Evolutionary conservation across 495 filamentous ascomycete species (phyloP).

Genomic region (Corynascus novoguineensis): DNA sequence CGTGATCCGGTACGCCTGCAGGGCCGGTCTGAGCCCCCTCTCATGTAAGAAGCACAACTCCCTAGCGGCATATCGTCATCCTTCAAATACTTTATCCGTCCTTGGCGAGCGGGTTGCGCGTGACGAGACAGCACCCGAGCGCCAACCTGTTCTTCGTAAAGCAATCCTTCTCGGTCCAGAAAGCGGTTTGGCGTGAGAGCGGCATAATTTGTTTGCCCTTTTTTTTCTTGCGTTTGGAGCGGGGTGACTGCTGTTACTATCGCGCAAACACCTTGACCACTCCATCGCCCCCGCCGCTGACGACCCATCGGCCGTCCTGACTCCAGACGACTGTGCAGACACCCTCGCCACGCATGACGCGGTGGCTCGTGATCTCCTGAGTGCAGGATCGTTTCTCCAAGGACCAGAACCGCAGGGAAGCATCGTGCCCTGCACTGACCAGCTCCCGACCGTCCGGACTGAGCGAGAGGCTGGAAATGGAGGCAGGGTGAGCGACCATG

Average conservation of each 20-base stretch:
- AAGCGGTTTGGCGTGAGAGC: not conserved
- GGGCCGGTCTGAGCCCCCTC: not conserved
- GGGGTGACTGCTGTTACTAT: constrained; percentile 18
- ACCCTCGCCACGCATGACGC: constrained; percentile 89
- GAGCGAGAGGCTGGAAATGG: constrained; percentile 83
- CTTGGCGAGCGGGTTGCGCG: not conserved
- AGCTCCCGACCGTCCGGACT: constrained; percentile 91
- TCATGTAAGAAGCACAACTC: not conserved
- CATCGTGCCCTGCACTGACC: constrained; percentile 93
- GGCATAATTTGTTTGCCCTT: not conserved
- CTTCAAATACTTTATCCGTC: not conserved
- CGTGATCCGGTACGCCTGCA: not conserved
- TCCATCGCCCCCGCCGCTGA: constrained; percentile 92
- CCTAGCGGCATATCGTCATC: constrained; percentile 3
- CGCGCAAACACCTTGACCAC: constrained; percentile 90
- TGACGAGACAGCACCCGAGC: not conserved
- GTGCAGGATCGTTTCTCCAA: constrained; percentile 89
- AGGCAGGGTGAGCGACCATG: constrained; percentile 91
- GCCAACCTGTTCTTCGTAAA: not conserved
- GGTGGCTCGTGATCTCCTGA: constrained; percentile 87
- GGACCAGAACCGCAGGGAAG: constrained; percentile 93
- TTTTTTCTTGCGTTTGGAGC: too few species aligned
- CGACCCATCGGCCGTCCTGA: constrained; percentile 87
- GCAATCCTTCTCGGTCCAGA: not conserved
- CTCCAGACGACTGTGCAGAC: constrained; percentile 93